Conservation (phyloP, 176 grass and related monocot species). For the Oropetium thomaeum region DNA sequence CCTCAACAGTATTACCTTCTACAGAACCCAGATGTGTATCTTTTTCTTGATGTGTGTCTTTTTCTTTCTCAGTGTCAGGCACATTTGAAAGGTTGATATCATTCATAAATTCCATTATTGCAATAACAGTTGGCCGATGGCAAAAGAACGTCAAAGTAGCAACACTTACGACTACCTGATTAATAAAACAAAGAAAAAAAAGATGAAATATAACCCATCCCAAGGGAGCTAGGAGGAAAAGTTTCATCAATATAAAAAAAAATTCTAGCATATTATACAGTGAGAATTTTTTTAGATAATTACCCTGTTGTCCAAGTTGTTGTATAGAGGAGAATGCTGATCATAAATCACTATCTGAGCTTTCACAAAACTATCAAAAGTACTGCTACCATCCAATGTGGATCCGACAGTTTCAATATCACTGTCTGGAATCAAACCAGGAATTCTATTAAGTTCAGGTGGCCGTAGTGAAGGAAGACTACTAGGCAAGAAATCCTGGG, state of each 20-base stretch:
- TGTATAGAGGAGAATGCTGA: slow-evolving; percentile 79
- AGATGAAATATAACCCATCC: slow-evolving; percentile 11
- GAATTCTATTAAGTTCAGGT: slow-evolving; percentile 69
- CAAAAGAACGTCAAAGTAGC: slow-evolving; percentile 92
- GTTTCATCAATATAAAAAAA: slow-evolving; percentile 27
- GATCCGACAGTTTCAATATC: slow-evolving; percentile 49
- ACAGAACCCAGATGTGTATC: slow-evolving; percentile 28
- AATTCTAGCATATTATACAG: neutral
- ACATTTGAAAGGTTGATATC: slow-evolving; percentile 68
- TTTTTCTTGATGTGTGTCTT: slow-evolving; percentile 36
- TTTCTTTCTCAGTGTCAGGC: slow-evolving; percentile 44
- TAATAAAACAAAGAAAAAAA: slow-evolving; percentile 45
- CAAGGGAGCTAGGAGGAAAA: slow-evolving; percentile 16
- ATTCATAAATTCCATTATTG: slow-evolving; percentile 91
- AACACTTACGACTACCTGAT: slow-evolving; percentile 84
- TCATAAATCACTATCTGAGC: slow-evolving; percentile 92
- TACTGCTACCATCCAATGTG: slow-evolving; percentile 46
- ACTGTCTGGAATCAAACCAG: slow-evolving; percentile 77
- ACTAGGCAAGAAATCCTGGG: slow-evolving; percentile 47
- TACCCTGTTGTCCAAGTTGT: slow-evolving; percentile 88
- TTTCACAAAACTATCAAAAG: slow-evolving; percentile 89
- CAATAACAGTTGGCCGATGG: slow-evolving; percentile 86
- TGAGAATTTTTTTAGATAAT: slow-evolving; percentile 24
- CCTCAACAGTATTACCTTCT: slow-evolving; percentile 37
- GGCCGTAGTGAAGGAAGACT: slow-evolving; percentile 56